phyloP scores from a whole-genome alignment of 495 filamentous ascomycete species.

The Elaphomyces granulatus region DNA sequence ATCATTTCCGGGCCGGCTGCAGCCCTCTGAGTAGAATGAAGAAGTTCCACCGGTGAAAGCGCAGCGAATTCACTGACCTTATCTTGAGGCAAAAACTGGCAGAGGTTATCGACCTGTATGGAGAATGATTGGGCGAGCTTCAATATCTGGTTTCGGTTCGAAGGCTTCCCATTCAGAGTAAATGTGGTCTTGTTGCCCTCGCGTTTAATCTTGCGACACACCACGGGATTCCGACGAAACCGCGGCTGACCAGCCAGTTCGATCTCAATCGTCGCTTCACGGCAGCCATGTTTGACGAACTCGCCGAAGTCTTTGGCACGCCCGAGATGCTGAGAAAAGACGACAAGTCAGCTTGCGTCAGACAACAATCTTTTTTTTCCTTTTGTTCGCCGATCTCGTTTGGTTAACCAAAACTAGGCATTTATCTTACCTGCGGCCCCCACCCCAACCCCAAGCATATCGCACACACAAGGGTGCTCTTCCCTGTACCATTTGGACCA shows the following conservation, averaged over 20 bases:
- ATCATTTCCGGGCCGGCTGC: conserved; percentile 70
- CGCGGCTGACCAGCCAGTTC: conserved; percentile 51
- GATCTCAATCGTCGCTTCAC: conserved; percentile 72
- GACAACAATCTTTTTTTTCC: neutral
- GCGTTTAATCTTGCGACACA: conserved; percentile 59
- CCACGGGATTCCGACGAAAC: conserved; percentile 46
- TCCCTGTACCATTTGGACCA: conserved; percentile 93
- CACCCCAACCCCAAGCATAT: conserved; percentile 90
- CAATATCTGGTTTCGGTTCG: conserved; percentile 43
- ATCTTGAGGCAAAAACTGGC: conserved; percentile 95
- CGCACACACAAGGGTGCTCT: conserved; percentile 93
- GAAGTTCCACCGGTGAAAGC: conserved; percentile 68
- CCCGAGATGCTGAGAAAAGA: conserved; percentile 48
- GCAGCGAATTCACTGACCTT: conserved; percentile 89
- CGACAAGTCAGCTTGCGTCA: conserved; percentile 2
- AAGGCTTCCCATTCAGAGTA: conserved; percentile 48
- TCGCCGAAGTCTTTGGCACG: conserved; percentile 73
- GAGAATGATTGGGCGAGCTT: conserved; percentile 50
- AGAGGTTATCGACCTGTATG: conserved; percentile 95
- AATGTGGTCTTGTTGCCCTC: conserved; percentile 70
- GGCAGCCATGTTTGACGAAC: conserved; percentile 82
- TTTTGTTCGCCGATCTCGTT: neutral
- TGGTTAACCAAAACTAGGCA: neutral
- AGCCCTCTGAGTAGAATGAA: conserved; percentile 73
- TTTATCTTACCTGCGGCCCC: conserved; percentile 43